Evolutionary conservation across 2,329 filamentous ascomycete species (phyloP), one percentile per base, ranked within the genome.

Genomic region (Aspergillus sp.): DNA sequence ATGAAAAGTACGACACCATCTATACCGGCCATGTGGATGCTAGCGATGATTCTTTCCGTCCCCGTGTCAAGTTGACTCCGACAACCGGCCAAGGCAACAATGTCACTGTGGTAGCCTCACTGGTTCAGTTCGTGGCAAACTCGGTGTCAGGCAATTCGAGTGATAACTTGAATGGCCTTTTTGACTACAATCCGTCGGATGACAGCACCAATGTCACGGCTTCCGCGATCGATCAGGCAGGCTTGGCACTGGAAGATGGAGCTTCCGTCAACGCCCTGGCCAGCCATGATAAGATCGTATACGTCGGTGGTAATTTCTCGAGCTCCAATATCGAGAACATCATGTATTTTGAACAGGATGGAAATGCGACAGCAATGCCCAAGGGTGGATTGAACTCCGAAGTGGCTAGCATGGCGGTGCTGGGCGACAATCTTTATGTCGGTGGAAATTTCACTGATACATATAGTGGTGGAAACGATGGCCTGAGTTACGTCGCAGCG

Each of bases 1-100:
- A 89, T 74, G 94, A 98, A 81, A 99, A 99, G 77, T 98, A 96
- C 72, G 95, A 99, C 72, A 88, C 91, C 67, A 88, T 99, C 60
- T 97, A 92, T 77, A 90, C 89, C 66, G 95, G 93, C 50, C 87
- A 87, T 66, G 87, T 99, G 57, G 92, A 98, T 72, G 88, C 88
- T 57, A 87, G 85, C 56, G 89, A 86, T 9, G 81, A 80, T 63
- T 85, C 84, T 19, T 97, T 97, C 81, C 88, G 88, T 45, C 92
- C 94, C 13, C 86, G 86, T 4, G 87, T 99, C 55, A 96, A 90
- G 0, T 79, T 99, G 48, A 84, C 87, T 0, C 90, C 94, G 4
- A 80, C 87, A 21, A 74, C 83, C 32, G 87, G 85, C 41, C 77
- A 87, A 36, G 77, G 82, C n/a, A 32, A 50, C 2, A 81, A 85